These are phyloP conservation scores for Podospora sp. DNA, from an alignment of 495 filamentous ascomycete species.

Conservation along the genomic window DNA sequence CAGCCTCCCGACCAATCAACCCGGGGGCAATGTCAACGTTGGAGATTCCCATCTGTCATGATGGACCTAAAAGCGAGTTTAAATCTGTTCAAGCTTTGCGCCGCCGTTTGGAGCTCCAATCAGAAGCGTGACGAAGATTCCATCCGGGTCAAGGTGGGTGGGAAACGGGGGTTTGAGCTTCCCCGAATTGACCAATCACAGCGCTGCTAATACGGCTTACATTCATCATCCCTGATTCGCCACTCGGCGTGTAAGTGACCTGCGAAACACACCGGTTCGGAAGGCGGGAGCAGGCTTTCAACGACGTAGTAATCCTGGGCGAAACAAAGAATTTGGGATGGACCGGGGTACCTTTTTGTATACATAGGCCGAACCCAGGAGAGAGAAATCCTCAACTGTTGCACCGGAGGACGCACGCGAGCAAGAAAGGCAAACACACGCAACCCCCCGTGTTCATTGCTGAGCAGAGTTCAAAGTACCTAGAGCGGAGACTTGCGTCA, in stretches of 20 bases:
- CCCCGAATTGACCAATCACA: constrained; percentile 16
- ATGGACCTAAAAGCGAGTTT: background rate
- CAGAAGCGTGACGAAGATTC: background rate
- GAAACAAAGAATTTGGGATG: background rate
- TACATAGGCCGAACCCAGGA: background rate
- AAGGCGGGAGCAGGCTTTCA: background rate
- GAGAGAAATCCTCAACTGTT: background rate
- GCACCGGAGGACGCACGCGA: background rate
- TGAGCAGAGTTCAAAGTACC: background rate
- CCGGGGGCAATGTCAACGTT: background rate
- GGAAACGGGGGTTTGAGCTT: background rate
- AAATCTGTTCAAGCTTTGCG: constrained; percentile 6
- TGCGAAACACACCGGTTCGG: background rate
- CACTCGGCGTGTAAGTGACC: constrained; percentile 6
- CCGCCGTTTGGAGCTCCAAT: background rate
- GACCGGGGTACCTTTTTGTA: background rate
- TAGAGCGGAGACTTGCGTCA: background rate
- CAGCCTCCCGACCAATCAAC: background rate
- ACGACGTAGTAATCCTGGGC: background rate
- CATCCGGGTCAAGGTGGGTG: background rate
- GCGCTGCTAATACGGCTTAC: constrained; percentile 9
- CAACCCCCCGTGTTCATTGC: background rate
- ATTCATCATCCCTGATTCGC: background rate
- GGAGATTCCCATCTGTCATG: background rate
- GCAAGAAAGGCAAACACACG: background rate